Evolutionary conservation across 2,329 filamentous ascomycete species (phyloP).

Genomic region (Alternaria gansuensis): DNA sequence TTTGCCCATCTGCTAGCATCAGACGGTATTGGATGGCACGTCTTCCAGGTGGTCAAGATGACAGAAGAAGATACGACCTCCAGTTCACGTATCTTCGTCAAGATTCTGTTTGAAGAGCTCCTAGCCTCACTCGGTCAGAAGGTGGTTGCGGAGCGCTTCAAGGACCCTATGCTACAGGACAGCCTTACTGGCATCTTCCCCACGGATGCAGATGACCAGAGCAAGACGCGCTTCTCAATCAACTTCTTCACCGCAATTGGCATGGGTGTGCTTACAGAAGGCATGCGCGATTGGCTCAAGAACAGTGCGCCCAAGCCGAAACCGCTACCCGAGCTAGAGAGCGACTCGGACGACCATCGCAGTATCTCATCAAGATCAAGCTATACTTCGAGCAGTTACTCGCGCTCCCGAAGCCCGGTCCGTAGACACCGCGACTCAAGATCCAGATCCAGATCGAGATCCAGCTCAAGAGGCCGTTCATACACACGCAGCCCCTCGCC

Average conservation of each 20-base stretch:
- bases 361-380: constrained; percentile 49
- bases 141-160: constrained; percentile 79
- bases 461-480: constrained; percentile 41
- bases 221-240: constrained; percentile 95
- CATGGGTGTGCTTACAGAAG: constrained; percentile 92
- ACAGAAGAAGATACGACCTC: constrained; percentile 98
- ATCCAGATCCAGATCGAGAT: constrained; percentile 38
- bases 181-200: constrained; percentile 89
- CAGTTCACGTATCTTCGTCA: constrained; percentile 96
- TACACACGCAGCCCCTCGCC: constrained; percentile 44
- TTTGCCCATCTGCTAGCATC: constrained; percentile 90
- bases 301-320: constrained; percentile 84
- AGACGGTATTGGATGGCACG: constrained; percentile 92
- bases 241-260: constrained; percentile 99
- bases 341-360: constrained; percentile 45
- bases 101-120: constrained; percentile 94
- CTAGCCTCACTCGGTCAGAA: constrained; percentile 85
- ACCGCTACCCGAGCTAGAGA: constrained; percentile 57
- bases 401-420: constrained; percentile 36
- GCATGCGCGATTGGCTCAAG: constrained; percentile 89
- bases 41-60: constrained; percentile 81
- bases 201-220: constrained; percentile 77
- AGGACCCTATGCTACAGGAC: constrained; percentile 75
- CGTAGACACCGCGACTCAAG: constrained; percentile 37
- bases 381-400: constrained; percentile 44